Conservation (phyloP, 148 eudicot genomes). For the Nyssa sinensis region DNA sequence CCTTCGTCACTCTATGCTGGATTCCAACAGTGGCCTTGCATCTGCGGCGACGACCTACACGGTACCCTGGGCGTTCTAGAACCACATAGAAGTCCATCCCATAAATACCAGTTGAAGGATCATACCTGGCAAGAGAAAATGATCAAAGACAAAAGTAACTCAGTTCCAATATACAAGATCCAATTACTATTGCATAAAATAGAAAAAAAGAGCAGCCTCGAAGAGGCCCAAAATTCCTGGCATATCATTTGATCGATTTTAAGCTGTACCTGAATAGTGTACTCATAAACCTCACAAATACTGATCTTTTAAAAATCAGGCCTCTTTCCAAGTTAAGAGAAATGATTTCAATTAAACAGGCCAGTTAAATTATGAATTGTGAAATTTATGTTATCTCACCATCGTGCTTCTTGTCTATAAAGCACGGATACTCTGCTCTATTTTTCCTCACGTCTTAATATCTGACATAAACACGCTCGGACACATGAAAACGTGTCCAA, state of each 20-base stretch:
- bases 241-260: neutral
- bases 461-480: no score
- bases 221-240: neutral
- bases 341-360: no score
- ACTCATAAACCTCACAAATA: neutral
- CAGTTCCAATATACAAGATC: no score
- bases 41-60: conserved; percentile 41
- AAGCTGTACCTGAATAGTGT: neutral
- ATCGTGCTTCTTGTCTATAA: no score
- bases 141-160: neutral
- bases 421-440: no score
- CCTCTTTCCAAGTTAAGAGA: no score
- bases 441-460: no score
- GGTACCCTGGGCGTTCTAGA: conserved; percentile 44
- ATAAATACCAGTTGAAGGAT: conserved; percentile 45
- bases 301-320: no score
- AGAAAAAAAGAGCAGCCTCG: neutral
- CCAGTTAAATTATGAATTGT: no score
- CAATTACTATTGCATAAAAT: no score
- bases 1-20: conserved; percentile 42
- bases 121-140: conserved; percentile 33
- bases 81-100: conserved; percentile 52
- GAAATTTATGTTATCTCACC: no score
- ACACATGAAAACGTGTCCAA: no score
- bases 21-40: conserved; percentile 48